A percentile compares a stretch with the other conserved stretches of the same genome.
phyloP scores from a whole-genome alignment of 257 asterid species.

The Solanum bulbocastanum region DNA sequence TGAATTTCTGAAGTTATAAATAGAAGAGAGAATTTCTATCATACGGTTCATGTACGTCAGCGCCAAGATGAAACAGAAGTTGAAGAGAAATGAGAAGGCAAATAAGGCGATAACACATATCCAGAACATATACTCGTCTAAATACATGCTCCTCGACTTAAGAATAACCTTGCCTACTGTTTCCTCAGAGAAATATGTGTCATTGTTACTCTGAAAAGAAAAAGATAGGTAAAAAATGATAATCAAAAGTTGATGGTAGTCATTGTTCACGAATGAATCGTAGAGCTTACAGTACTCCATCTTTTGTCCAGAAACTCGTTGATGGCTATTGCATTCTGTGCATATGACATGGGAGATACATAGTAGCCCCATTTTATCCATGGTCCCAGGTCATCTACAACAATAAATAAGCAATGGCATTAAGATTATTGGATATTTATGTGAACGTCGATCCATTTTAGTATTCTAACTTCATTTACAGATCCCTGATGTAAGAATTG shows the following conservation, averaged over 20 bases:
- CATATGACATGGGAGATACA: slow-evolving; percentile 24
- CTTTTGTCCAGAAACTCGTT: slow-evolving; percentile 21
- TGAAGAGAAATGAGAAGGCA: slow-evolving; percentile 76
- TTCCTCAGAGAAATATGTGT: slow-evolving; percentile 33
- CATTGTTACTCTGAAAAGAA: slow-evolving; percentile 43
- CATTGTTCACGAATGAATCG: not conserved
- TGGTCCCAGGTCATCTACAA: slow-evolving; percentile 17
- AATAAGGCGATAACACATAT: slow-evolving; percentile 63
- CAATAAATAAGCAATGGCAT: not conserved
- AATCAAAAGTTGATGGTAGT: not conserved
- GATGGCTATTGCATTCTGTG: slow-evolving; percentile 22
- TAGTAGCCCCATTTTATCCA: slow-evolving; percentile 27
- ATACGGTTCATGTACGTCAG: slow-evolving; percentile 70
- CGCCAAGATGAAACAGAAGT: slow-evolving; percentile 55
- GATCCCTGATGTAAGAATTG: not conserved
- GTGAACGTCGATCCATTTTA: not conserved
- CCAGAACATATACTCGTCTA: slow-evolving; percentile 83
- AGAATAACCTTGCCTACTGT: slow-evolving; percentile 97
- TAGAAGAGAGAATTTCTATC: not conserved
- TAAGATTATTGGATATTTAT: not conserved
- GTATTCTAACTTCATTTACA: not conserved
- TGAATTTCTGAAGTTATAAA: not conserved
- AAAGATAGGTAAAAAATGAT: not conserved
- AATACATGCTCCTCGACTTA: slow-evolving; percentile 71
- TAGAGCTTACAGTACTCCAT: slow-evolving; percentile 20